phyloP scores from a whole-genome alignment of 1,139 yeast genomes.

The Suhomyces bolitotheri region DNA sequence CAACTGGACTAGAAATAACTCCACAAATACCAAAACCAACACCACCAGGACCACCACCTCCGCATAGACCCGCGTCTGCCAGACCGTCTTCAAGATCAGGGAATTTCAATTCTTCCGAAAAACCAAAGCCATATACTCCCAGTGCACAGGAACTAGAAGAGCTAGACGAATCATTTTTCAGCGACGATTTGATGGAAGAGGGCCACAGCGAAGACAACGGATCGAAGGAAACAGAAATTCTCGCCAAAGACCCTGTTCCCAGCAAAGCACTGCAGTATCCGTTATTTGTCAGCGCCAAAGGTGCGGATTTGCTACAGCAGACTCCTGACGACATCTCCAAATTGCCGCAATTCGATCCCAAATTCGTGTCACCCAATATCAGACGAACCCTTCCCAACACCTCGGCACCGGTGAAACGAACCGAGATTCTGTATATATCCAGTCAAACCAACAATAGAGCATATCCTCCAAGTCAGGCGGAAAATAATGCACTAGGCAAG shows the following conservation, averaged over 20 bases:
- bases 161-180: conserved; percentile 67
- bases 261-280: conserved; percentile 7
- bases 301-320: conserved; percentile 52
- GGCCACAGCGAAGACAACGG: conserved; percentile 2
- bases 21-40: neutral
- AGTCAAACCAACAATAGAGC: conserved; percentile 3
- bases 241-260: neutral
- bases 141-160: conserved; percentile 34
- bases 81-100: neutral
- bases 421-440: conserved; percentile 21
- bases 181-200: conserved; percentile 51
- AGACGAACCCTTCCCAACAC: conserved; percentile 56
- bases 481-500: conserved; percentile 21
- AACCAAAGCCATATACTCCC: conserved; percentile 15
- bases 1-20: neutral
- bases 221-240: conserved; percentile 1
- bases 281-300: conserved; percentile 59
- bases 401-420: conserved; percentile 56
- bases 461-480: conserved; percentile 11
- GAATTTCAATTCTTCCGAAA: conserved; percentile 1
- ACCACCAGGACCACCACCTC: neutral
- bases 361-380: conserved; percentile 51
- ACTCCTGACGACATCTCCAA: conserved; percentile 39
- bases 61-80: neutral
- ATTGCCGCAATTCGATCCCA: conserved; percentile 48